A percentile compares a stretch with the other conserved stretches of the same genome.
phyloP scores from a whole-genome alignment of 192 early-diverging fungal species.

The Coemansia sp. region DNA sequence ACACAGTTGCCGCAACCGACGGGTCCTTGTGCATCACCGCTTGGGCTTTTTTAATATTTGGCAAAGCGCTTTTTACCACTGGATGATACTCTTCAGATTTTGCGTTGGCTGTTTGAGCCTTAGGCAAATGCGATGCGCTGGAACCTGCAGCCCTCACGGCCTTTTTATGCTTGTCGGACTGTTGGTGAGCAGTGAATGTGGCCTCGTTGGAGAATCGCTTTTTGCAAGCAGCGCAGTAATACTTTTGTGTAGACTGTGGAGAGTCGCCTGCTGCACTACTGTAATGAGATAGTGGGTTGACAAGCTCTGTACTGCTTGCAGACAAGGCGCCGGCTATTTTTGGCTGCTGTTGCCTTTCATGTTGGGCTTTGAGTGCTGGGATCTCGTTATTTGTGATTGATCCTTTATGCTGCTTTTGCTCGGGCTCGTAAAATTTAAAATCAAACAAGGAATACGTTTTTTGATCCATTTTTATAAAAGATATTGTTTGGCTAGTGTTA shows the following conservation, averaged over 20 bases:
- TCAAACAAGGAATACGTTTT: background rate
- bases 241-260: background rate
- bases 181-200: constrained; percentile 20
- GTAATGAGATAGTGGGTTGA: constrained; percentile 4
- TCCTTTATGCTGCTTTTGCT: background rate
- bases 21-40: constrained; percentile 28
- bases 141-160: constrained; percentile 7
- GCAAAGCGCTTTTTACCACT: constrained; percentile 1
- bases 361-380: background rate
- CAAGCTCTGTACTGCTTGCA: constrained; percentile 31
- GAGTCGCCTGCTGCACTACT: background rate
- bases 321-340: constrained; percentile 18
- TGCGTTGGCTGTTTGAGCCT: background rate
- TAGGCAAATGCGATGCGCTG: background rate
- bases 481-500: background rate
- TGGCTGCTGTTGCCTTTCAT: background rate
- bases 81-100: background rate
- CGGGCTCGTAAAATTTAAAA: background rate
- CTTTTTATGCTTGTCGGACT: constrained; percentile 39
- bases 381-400: background rate
- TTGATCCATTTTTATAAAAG: background rate
- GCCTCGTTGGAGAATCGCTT: constrained; percentile 28
- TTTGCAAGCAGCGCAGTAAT: constrained; percentile 29
- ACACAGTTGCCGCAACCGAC: constrained; percentile 41
- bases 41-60: constrained; percentile 30